phyloP scores from a whole-genome alignment of 345 rosid species.

The Salix exigua region DNA sequence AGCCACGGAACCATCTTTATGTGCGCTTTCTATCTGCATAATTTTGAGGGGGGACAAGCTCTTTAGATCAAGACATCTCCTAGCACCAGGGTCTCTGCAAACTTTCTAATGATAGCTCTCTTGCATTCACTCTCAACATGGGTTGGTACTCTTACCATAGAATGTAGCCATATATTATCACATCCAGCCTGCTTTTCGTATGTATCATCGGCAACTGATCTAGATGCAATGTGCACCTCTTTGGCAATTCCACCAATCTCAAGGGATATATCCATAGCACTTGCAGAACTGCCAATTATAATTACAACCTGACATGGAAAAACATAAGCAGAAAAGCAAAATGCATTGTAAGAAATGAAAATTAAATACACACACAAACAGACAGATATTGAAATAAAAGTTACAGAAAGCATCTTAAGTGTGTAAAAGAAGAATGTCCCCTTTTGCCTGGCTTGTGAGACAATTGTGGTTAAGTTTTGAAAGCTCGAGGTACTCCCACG shows the following conservation, averaged over 20 bases:
- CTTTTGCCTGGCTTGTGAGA: too few relatives aligned
- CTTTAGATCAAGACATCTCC: conserved; percentile 15
- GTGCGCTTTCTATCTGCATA: conserved; percentile 56
- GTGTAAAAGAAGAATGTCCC: too few relatives aligned
- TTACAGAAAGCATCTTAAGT: too few relatives aligned
- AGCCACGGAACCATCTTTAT: conserved; percentile 56
- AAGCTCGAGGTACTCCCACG: neutral
- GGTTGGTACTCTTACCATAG: conserved; percentile 50
- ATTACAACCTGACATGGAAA: conserved; percentile 44
- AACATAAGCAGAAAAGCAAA: neutral
- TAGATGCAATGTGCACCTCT: conserved; percentile 65
- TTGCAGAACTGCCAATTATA: conserved; percentile 58
- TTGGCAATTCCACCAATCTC: conserved; percentile 58
- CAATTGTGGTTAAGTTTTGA: neutral
- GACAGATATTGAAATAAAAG: too few relatives aligned
- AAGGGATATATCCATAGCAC: conserved; percentile 62
- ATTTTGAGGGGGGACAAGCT: neutral
- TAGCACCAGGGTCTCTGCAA: neutral
- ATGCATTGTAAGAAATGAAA: too few relatives aligned
- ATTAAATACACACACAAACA: too few relatives aligned
- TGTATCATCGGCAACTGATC: conserved; percentile 44
- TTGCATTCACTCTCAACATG: neutral
- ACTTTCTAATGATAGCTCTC: neutral
- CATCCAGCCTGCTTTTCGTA: conserved; percentile 32
- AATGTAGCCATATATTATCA: conserved; percentile 57